Percentiles rank a stretch among this genome's conserved stretches.
These are phyloP conservation scores for Zizania latifolia DNA, from an alignment of 176 grass and related monocot genomes.

Conservation along the genomic window DNA sequence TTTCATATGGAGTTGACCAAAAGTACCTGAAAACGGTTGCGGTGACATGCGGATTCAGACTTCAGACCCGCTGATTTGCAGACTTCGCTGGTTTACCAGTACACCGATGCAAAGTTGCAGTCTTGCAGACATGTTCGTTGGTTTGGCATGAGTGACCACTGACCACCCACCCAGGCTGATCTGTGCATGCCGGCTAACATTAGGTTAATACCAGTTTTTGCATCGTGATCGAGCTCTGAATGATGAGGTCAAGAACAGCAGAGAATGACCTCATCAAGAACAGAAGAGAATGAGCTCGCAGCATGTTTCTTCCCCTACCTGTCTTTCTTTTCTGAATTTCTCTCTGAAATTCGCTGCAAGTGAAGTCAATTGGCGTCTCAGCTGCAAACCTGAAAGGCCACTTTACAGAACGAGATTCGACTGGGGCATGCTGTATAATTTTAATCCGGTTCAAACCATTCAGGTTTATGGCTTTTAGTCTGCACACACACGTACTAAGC, in stretches of 20 bases:
- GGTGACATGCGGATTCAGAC: neutral
- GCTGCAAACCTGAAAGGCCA: neutral
- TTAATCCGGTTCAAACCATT: neutral
- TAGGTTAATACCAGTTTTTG: neutral
- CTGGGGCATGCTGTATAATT: neutral
- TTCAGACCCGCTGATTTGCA: neutral
- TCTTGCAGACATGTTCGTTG: neutral
- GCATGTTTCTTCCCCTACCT: neutral
- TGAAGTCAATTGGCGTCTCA: neutral
- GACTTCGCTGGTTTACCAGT: neutral
- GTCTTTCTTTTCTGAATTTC: neutral
- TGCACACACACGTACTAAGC: no score
- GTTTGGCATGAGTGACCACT: neutral
- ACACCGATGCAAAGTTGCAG: no score
- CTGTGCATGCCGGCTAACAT: neutral
- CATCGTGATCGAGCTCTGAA: neutral
- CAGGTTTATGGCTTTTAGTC: neutral
- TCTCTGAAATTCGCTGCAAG: neutral
- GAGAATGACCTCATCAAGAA: no score
- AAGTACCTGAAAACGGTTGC: neutral
- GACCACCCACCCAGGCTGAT: neutral
- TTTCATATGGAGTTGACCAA: no score
- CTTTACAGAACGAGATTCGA: neutral
- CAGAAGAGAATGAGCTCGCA: neutral
- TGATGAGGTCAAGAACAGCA: constrained; percentile 1